Conservation (phyloP, 108 stramenopile genomes). For the Poteriospumella lacustris region DNA sequence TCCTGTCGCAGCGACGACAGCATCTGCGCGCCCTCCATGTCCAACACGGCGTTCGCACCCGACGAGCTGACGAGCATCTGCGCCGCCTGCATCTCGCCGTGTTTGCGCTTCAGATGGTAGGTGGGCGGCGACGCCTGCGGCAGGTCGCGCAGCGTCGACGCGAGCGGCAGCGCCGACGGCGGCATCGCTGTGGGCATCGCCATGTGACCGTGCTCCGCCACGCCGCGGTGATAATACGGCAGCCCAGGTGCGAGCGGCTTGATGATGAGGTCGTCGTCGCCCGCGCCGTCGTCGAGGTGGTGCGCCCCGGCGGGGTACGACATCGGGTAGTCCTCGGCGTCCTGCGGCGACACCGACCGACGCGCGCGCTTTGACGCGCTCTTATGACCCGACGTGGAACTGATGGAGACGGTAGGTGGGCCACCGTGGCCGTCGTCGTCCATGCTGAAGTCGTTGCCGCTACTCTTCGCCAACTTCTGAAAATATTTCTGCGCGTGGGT, state of each 20-base stretch:
- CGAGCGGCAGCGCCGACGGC: no score
- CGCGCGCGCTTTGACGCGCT: background rate
- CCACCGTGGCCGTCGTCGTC: background rate
- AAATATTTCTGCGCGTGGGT: slow-evolving; percentile 99
- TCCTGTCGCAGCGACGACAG: background rate
- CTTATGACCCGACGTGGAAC: background rate
- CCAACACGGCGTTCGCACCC: background rate
- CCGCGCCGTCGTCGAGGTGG: no score
- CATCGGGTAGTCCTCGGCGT: background rate
- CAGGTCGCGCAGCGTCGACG: no score
- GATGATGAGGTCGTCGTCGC: no score
- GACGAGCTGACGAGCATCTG: background rate
- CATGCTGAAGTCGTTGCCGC: background rate
- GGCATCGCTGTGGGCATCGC: no score
- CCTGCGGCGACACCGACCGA: background rate
- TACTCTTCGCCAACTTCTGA: slow-evolving; percentile 81
- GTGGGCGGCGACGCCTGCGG: slow-evolving; percentile 33
- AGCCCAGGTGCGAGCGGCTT: no score
- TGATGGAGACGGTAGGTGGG: background rate
- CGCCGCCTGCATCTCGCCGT: slow-evolving; percentile 16
- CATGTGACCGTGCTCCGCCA: no score
- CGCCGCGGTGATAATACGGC: no score
- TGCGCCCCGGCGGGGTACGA: no score
- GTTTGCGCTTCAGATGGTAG: slow-evolving; percentile 29
- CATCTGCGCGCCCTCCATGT: background rate